Percentiles rank a stretch among this genome's conserved stretches.
Evolutionary conservation across 805 yeast species (phyloP).

Genomic region (Nakazawaea holstii): DNA sequence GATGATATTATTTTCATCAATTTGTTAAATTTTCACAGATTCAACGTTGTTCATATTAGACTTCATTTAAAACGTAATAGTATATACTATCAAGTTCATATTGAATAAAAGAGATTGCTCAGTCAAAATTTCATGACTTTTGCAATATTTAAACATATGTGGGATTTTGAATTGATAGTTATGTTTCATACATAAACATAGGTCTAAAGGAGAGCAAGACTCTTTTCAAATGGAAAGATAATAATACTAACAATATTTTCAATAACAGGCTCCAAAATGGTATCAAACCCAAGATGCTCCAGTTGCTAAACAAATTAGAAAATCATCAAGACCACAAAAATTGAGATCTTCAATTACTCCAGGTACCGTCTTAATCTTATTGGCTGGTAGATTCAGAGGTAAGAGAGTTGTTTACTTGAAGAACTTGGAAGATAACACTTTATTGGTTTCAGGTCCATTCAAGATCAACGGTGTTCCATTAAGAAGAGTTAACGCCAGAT

Average conservation of each 20-base stretch:
- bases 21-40: too few species aligned
- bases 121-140: not conserved
- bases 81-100: too few species aligned
- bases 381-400: constrained; percentile 99
- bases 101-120: too few species aligned
- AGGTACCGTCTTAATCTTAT: constrained; percentile 94
- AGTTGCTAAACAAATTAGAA: constrained; percentile 77
- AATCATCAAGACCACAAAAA: constrained; percentile 88
- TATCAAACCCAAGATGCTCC: constrained; percentile 86
- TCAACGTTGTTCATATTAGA: too few species aligned
- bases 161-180: too few species aligned
- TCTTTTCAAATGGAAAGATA: not conserved
- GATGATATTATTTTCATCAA: too few species aligned
- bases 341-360: constrained; percentile 94
- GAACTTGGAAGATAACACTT: constrained; percentile 95
- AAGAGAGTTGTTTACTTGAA: constrained; percentile 98
- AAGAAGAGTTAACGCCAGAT: constrained; percentile 98
- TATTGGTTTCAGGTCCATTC: constrained; percentile 98
- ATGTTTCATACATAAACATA: too few species aligned
- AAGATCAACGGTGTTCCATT: constrained; percentile 99
- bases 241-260: constrained; percentile 2
- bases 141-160: too few species aligned
- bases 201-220: not conserved
- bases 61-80: too few species aligned
- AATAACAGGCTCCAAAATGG: constrained; percentile 69